Base-by-base conservation (phyloP, 306 rosid species). In the Ammopiptanthus mongolicus region DNA sequence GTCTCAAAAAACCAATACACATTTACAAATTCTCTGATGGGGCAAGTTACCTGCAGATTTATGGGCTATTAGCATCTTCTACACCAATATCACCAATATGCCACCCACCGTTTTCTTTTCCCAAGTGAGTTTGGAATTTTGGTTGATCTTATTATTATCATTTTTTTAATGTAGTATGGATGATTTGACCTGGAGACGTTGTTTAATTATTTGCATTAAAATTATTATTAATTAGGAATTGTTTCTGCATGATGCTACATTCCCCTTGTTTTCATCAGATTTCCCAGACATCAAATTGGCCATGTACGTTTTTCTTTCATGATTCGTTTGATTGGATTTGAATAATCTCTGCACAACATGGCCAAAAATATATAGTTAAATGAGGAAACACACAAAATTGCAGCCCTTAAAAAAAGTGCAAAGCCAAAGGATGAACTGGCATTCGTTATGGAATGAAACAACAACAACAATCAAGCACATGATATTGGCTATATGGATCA, bases 71-170 rank as follows among this genome's bases (percentile, higher is more conserved):
- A 58, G 12, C 80, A 51, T 65, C 62, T 31, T 61, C 71, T 56
- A n/a, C 66, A 1, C 15, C 55, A 18, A 58, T 44, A 62, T 41
- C 80, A 23, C 52, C 28, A 46, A 39, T 23, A 78, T 76, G 70
- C 81, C 78, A 14, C 44, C 67, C 37, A 31, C 67, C 69, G 41
- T 36, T 60, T 64, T 17, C 63, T 39, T 2, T 73, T 70, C 56
- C 67, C 68, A 29, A 5, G 84, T 79, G 46, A 70, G 87, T 57
- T 65, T 65, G 29, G 7, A 34, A 36, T 58, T 76, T 33, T 48
- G 23, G 0, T 2, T 15, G n/a, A 41, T 8, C 21, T 8, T 42
- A 6, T 68, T 57, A 13, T 0, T 0, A 64, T 31, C 11, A 10
- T 14, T 48, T 6, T 12, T 33, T 71, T 25, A 18, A 3, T 56